Conservation (phyloP, 768 basidiomycete species). For the Amanita fuliginea region DNA sequence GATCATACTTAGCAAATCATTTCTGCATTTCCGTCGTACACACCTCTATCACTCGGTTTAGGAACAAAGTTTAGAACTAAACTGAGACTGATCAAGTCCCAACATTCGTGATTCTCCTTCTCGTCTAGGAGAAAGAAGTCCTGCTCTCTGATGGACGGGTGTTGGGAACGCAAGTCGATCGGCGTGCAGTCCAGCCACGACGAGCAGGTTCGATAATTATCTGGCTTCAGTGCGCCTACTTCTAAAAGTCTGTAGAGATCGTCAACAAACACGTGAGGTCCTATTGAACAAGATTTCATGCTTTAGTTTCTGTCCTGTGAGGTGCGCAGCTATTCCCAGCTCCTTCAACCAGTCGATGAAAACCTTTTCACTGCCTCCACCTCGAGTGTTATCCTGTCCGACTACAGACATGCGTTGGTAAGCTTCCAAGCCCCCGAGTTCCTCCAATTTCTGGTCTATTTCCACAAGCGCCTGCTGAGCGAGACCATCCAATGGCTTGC, state of each 20-base stretch:
- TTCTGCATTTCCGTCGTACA: background rate
- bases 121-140: conserved; percentile 67
- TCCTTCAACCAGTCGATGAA: conserved; percentile 68
- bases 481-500: conserved; percentile 11
- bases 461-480: conserved; percentile 28
- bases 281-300: conserved; percentile 11
- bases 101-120: conserved; percentile 37
- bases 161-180: conserved; percentile 78
- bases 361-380: conserved; percentile 81
- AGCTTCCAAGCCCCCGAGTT: conserved; percentile 64
- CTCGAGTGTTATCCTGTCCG: conserved; percentile 73
- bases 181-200: conserved; percentile 67
- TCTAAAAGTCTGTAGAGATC: conserved; percentile 58
- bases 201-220: conserved; percentile 60
- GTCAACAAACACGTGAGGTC: conserved; percentile 1
- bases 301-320: conserved; percentile 19
- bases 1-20: background rate
- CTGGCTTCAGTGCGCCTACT: conserved; percentile 78
- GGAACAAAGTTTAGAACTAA: conserved; percentile 88
- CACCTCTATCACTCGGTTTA: conserved; percentile 65
- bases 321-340: conserved; percentile 19
- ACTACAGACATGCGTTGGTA: conserved; percentile 80
- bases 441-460: conserved; percentile 52
- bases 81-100: conserved; percentile 79
- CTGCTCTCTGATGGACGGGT: conserved; percentile 74